A percentile compares a stretch with the other conserved stretches of the same genome.
Evolutionary conservation across 345 rosid species (phyloP).

Genomic region (Populus euphratica): DNA sequence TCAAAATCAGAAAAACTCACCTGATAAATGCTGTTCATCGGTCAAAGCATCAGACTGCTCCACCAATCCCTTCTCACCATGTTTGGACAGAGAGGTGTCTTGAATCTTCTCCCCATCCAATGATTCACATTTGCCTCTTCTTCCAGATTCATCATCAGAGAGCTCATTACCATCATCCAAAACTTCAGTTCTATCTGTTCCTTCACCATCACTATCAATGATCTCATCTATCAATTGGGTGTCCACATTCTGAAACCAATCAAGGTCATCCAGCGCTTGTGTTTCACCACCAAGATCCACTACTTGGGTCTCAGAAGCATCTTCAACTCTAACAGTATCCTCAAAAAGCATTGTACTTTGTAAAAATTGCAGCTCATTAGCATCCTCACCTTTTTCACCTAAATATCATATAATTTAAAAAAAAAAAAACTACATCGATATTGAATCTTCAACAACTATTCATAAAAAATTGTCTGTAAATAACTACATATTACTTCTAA

Average conservation of each 20-base stretch:
- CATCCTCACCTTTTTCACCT: conserved; percentile 23
- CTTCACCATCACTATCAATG: conserved; percentile 47
- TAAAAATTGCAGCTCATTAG: neutral
- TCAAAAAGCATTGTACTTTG: conserved; percentile 9
- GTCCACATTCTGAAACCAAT: conserved; percentile 5
- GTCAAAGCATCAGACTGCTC: conserved; percentile 17
- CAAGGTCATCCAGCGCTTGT: conserved; percentile 26
- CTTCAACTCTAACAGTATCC: conserved; percentile 30
- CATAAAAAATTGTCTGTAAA: too few relatives aligned
- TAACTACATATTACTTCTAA: too few relatives aligned
- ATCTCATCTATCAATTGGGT: conserved; percentile 26
- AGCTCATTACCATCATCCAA: conserved; percentile 34
- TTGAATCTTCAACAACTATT: neutral
- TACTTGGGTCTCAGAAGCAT: conserved; percentile 35
- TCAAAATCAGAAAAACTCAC: conserved; percentile 28
- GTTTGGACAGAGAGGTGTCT: conserved; percentile 10
- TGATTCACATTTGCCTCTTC: conserved; percentile 21
- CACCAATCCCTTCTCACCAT: conserved; percentile 17
- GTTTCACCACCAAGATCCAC: conserved; percentile 24
- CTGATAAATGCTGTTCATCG: conserved; percentile 26
- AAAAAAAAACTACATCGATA: neutral
- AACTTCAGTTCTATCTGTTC: conserved; percentile 41
- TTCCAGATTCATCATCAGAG: conserved; percentile 32
- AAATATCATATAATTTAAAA: neutral
- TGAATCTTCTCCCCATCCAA: conserved; percentile 19